phyloP scores from a whole-genome alignment of 805 yeast genomes.

The Teunomyces kruisii region DNA sequence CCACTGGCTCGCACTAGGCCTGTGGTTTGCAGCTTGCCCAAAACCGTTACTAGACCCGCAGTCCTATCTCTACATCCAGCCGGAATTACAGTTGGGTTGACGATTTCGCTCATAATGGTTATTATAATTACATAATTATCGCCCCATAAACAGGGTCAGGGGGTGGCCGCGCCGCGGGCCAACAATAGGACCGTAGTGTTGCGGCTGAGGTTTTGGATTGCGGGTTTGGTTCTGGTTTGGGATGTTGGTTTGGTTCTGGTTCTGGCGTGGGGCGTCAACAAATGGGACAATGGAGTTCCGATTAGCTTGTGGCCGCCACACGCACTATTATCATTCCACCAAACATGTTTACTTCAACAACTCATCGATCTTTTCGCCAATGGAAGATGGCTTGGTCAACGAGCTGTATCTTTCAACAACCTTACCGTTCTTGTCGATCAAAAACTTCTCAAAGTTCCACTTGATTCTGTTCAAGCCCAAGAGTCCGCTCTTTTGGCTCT shows the following conservation, averaged over 20 bases:
- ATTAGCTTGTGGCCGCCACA: too few relatives aligned
- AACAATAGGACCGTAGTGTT: not conserved
- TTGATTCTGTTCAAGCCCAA: constrained; percentile 42
- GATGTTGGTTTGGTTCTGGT: not conserved
- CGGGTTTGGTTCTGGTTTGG: not conserved
- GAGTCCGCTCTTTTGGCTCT: constrained; percentile 53
- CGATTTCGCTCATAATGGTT: too few relatives aligned
- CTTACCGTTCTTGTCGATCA: constrained; percentile 40
- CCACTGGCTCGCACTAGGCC: too few relatives aligned
- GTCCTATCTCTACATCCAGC: too few relatives aligned
- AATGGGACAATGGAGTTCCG: not conserved
- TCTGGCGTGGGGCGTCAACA: not conserved
- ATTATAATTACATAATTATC: too few relatives aligned
- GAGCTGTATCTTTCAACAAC: constrained; percentile 60
- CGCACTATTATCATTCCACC: not conserved
- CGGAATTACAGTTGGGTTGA: too few relatives aligned
- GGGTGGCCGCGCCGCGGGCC: not conserved
- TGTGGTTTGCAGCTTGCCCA: too few relatives aligned
- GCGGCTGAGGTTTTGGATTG: not conserved
- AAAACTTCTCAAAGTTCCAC: constrained; percentile 48
- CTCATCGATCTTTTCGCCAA: constrained; percentile 49
- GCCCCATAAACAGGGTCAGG: too few relatives aligned
- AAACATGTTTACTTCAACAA: constrained; percentile 42
- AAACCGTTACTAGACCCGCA: too few relatives aligned
- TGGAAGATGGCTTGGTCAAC: constrained; percentile 46